These are phyloP conservation scores for Didymella pomorum DNA, from an alignment of 2,329 filamentous ascomycete species.

Conservation along the genomic window DNA sequence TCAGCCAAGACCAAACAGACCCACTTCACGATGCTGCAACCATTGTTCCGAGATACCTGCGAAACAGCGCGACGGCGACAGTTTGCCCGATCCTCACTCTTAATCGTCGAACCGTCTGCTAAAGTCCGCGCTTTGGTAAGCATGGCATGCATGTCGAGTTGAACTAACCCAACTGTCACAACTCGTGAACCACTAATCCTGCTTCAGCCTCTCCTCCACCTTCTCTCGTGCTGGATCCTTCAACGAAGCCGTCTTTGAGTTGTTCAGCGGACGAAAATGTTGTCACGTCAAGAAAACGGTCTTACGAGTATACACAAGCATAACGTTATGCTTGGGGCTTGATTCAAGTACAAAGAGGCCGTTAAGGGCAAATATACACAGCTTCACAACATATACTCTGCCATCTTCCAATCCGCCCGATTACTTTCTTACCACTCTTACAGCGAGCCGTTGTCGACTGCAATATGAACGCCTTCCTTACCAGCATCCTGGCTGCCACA, in stretches of 20 bases:
- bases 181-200: background rate
- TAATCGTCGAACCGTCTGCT: background rate
- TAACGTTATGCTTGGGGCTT: background rate
- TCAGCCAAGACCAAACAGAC: conserved; percentile 1
- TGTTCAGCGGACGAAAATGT: background rate
- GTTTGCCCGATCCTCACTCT: background rate
- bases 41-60: background rate
- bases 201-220: background rate
- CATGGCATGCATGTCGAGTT: background rate
- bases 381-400: background rate
- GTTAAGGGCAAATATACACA: background rate
- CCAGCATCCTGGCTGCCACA: background rate
- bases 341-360: background rate
- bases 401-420: too few species aligned
- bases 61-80: background rate
- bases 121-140: background rate
- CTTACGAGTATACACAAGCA: background rate
- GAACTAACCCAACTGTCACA: background rate
- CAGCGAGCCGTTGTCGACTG: background rate
- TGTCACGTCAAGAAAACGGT: background rate
- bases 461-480: background rate
- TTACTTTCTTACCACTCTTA: background rate
- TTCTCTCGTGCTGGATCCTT: background rate
- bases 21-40: background rate
- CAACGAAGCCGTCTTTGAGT: background rate